phyloP scores from a whole-genome alignment of 768 basidiomycete species.

The Xanthoconium purpureum region DNA sequence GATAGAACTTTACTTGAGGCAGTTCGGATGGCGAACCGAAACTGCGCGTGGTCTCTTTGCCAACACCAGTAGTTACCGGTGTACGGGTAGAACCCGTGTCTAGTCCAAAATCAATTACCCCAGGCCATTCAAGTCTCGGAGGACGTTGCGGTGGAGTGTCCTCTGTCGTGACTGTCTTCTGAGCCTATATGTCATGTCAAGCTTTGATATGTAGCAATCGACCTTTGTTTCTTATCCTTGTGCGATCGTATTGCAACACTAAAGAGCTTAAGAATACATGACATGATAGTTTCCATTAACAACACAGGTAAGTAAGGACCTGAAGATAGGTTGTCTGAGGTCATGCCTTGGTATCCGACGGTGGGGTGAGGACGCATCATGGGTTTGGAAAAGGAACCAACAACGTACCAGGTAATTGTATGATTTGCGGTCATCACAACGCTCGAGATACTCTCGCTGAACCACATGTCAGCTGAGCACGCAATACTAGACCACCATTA shows the following conservation, averaged over 20 bases:
- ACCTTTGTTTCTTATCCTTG: not conserved
- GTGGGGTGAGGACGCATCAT: conserved; percentile 3
- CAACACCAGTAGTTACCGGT: conserved; percentile 18
- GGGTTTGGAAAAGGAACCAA: not conserved
- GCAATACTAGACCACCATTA: conserved; percentile 1
- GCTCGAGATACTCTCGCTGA: conserved; percentile 91
- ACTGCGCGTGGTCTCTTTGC: conserved; percentile 5
- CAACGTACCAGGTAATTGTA: conserved; percentile 70
- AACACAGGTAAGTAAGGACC: not conserved
- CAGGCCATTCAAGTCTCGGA: conserved; percentile 34
- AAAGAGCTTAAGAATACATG: not conserved
- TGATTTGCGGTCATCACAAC: conserved; percentile 82
- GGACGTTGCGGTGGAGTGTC: conserved; percentile 7
- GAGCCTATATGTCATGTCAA: conserved; percentile 37
- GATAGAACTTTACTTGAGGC: not conserved
- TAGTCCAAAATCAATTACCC: conserved; percentile 37
- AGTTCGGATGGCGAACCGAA: conserved; percentile 2
- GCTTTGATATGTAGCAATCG: conserved; percentile 30
- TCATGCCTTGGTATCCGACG: conserved; percentile 22
- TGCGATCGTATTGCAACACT: not conserved
- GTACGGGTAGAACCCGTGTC: conserved; percentile 26
- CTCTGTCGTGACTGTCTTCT: conserved; percentile 5
- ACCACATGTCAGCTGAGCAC: not conserved
- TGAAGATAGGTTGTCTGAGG: not conserved
- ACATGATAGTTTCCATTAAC: not conserved